These are phyloP conservation scores for Penicillium parvum DNA, from an alignment of 495 filamentous ascomycete species.

Conservation along the genomic window DNA sequence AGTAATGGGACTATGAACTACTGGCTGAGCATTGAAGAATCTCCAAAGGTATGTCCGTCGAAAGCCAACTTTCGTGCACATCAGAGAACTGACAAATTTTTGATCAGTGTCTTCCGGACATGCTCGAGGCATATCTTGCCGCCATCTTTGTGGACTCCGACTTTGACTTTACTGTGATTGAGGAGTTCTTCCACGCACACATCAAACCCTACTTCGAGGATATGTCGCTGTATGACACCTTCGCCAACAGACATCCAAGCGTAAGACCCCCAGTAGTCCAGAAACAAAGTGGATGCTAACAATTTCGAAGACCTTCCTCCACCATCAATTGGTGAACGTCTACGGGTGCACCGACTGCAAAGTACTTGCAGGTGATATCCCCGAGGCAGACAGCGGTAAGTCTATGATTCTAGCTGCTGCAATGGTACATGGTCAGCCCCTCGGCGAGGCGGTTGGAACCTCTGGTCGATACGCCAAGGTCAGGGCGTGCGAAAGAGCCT, in stretches of 20 bases:
- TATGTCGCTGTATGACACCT: conserved; percentile 83
- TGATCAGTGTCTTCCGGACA: conserved; percentile 69
- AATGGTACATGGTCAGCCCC: conserved; percentile 66
- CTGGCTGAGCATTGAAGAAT: conserved; percentile 65
- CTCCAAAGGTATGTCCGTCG: conserved; percentile 59
- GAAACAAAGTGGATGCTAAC: not conserved
- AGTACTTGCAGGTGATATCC: conserved; percentile 49
- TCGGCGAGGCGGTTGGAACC: conserved; percentile 56
- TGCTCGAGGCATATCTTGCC: conserved; percentile 85
- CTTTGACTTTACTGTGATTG: conserved; percentile 70
- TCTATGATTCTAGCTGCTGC: conserved; percentile 63
- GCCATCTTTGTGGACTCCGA: conserved; percentile 89
- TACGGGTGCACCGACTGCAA: conserved; percentile 54
- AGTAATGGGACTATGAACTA: conserved; percentile 64
- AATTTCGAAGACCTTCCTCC: conserved; percentile 47
- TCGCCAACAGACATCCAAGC: conserved; percentile 82
- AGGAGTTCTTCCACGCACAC: conserved; percentile 68
- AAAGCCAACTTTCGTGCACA: not conserved
- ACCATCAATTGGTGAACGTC: conserved; percentile 44
- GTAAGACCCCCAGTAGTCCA: conserved; percentile 25
- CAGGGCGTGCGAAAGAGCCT: conserved; percentile 63
- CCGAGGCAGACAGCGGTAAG: conserved; percentile 38
- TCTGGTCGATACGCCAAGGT: conserved; percentile 70
- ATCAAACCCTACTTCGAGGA: conserved; percentile 79
- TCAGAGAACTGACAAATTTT: not conserved